Evolutionary conservation across 2,329 filamentous ascomycete genomes (phyloP), one percentile per base, ranked within the genome.

Genomic region (Claviceps maximensis): DNA sequence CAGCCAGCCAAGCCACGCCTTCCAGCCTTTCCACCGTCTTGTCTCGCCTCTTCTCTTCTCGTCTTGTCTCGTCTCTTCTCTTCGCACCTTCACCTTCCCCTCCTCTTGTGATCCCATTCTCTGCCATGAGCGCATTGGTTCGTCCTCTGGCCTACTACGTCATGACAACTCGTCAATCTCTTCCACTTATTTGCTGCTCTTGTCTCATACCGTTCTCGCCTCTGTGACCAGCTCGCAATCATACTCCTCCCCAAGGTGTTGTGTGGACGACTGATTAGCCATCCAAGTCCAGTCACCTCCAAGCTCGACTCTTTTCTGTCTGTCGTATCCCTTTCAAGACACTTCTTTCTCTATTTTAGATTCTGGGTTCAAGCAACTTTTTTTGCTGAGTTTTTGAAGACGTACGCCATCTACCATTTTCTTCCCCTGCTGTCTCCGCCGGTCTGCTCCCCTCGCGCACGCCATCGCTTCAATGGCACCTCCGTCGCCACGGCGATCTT

Each of bases 401-500:
- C 48, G 48, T 7, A 42, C 25, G 23, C 13, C 17, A 5, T 23
- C 15, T 15, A 38, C 51, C 31, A 55, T 38, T 50, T n/a, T 36
- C 47, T 17, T 19, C 27, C 13, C 29, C 36, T 33, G 40, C 31
- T 17, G 25, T 60, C 58, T 58, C 61, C 62, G 60, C 57, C 57
- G 60, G 64, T 62, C 67, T 61, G 59, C 58, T 60, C 58, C 57
- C 60, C 54, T 51, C 56, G 53, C 53, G 51, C 41, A 47, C 45
- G 29, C 45, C 59, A 23, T 42, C 67, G 72, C 73, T 67, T 73
- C 73, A 74, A 79, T 80, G 78, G 77, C 78, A 75, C 77, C 74
- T 65, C 72, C 72, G 61, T 79, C 86, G 66, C 87, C 87, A 68
- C 86, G 91, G 72, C 87, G 91, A 68, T 95, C 90, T 65, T 93